Evolutionary conservation across 176 grass and related monocot genomes (phyloP), one percentile per base, ranked within the genome.

Genomic region (Areca catechu): DNA sequence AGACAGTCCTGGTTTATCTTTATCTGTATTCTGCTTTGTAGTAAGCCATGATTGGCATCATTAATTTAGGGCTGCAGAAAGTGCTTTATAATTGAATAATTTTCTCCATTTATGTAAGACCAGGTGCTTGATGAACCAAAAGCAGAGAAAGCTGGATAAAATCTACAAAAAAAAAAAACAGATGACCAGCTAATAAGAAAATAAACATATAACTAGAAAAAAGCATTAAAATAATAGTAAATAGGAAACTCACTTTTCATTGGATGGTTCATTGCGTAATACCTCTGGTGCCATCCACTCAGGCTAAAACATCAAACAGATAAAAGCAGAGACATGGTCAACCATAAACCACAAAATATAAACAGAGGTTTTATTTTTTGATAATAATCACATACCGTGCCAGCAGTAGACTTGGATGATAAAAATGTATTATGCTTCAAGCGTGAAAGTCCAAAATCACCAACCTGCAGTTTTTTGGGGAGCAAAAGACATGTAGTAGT

Each of bases 211-310:
- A 43, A 43, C 12, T 43, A 43, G 34, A 43, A 67, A 67, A 61
- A 29, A 24, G 60, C 24, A 29, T 12, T 51, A 43, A 17, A 43
- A 12, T 43, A 67, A 78, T 34, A 55, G 9, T 29, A 24, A 37
- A 43, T 64, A 71, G 4, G 22, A 84, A 4, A 61, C 83, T 98
- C 59, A 98, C 94, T 98, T 98, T 62, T 98, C 94, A 78, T 98
- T 92, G 58, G 94, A 93, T 58, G 86, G 88, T 78, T 98, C 94
- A 63, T 98, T 98, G 54, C 88, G 78, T 69, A 98, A 80, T 57
- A 98, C 93, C 79, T 98, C 93, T 5, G 93, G 93, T 61, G 93
- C 93, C 93, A 98, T 98, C 93, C 93, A 98, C 73, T 98, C 93
- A 60, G 93, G 93, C 93, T 98, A 76, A 50, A 24, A 72, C 47